Conservation (phyloP, 208 protist species). For the Crithidia expoeki region DNA sequence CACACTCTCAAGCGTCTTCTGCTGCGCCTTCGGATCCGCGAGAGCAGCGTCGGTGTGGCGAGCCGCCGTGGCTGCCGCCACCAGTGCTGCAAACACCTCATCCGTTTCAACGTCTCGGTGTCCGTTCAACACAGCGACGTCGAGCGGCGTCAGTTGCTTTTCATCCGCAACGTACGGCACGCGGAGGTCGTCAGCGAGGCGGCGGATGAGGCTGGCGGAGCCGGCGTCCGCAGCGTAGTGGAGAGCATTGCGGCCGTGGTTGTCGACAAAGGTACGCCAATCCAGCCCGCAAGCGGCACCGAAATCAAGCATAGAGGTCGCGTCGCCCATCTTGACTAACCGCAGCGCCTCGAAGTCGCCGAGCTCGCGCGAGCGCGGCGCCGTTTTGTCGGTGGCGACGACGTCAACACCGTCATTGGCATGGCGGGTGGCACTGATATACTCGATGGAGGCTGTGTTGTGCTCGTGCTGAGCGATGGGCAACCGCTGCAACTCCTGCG, state of each 20-base stretch:
- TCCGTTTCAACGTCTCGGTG: constrained; percentile 34
- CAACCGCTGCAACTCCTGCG: neutral
- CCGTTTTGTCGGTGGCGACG: constrained; percentile 46
- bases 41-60: constrained; percentile 24
- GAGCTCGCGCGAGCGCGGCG: constrained; percentile 38
- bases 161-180: constrained; percentile 71
- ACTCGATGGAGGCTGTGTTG: constrained; percentile 30
- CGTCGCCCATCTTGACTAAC: constrained; percentile 83
- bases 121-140: constrained; percentile 73
- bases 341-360: constrained; percentile 88
- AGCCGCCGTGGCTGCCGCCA: constrained; percentile 31
- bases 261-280: constrained; percentile 66
- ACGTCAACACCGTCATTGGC: constrained; percentile 41
- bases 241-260: constrained; percentile 72
- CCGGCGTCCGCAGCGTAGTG: constrained; percentile 88
- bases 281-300: constrained; percentile 34
- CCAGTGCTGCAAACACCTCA: constrained; percentile 35
- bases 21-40: neutral
- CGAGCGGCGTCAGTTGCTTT: constrained; percentile 74
- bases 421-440: constrained; percentile 35
- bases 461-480: constrained; percentile 16
- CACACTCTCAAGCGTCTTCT: constrained; percentile 49
- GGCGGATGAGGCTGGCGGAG: constrained; percentile 46
- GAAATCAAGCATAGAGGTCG: constrained; percentile 60
- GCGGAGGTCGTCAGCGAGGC: constrained; percentile 36